phyloP scores from a whole-genome alignment of 1,284 basidiomycete genomes.

The Microbotryomycetes sp. region DNA sequence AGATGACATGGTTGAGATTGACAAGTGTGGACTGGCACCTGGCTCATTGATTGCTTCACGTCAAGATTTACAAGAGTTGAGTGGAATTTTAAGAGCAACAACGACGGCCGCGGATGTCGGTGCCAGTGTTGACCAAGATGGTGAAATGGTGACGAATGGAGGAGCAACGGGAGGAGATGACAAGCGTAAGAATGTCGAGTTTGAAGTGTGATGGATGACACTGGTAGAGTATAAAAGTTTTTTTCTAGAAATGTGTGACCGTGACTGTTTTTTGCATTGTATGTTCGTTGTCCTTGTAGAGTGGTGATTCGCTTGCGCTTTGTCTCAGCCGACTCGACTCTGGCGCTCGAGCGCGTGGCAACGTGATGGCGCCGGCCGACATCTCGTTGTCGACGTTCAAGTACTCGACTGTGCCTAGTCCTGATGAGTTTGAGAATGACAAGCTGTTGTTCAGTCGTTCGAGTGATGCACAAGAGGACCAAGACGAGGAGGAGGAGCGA shows the following conservation, averaged over 20 bases:
- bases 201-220: neutral
- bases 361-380: neutral
- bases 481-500: too few relatives aligned
- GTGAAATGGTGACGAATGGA: neutral
- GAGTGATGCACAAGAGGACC: too few relatives aligned
- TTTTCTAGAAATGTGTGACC: neutral
- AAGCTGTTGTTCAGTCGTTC: too few relatives aligned
- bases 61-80: neutral
- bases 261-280: neutral
- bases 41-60: neutral
- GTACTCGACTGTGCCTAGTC: neutral
- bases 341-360: too few relatives aligned
- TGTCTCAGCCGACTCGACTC: too few relatives aligned
- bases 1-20: neutral
- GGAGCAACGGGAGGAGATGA: neutral
- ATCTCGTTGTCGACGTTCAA: neutral
- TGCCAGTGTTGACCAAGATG: neutral
- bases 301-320: neutral
- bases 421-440: too few relatives aligned
- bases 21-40: neutral
- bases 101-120: neutral
- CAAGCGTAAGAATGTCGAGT: neutral
- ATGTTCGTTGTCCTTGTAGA: neutral
- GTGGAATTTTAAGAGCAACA: neutral
- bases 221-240: neutral